Base-by-base conservation (phyloP, 805 yeast genomes). In the Myxozyma monticola region DNA sequence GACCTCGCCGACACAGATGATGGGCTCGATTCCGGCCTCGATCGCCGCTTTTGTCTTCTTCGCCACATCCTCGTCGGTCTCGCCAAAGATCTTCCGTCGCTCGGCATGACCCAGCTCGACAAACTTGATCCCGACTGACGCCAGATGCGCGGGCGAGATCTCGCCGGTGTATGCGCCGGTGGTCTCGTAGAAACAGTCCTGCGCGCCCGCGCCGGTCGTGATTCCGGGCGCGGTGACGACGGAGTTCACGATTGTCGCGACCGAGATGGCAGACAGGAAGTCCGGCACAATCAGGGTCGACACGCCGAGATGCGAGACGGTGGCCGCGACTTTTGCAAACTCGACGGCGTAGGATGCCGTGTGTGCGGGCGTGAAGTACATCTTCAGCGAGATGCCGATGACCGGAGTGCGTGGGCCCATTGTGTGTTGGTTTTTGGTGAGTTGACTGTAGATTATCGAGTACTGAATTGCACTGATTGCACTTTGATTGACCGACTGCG, bases 81-180 rank as follows among this genome's bases (percentile, higher is more conserved):
- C 67, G 38, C 47, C 45, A 40, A 63, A 63, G 10, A 55, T 45
- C 20, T 56, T 44, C 24, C 67, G 60, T 8, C 63, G 60, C 45
- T 63, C 67, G 20, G 67, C 67, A 39, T 63, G 67, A 25, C 67
- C 67, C 8, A 63, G 45, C 47, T 62, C 66, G 9, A 63, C 67
- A 34, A 54, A 46, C 17, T 34, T 12, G 9, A 58, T 60, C 6
- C 67, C 67, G 8, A 59, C 17, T 24, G 54, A 60, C 2, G 59
- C 48, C 29, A 64, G 48, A 24, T 58, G 53, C 17, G 37, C 30
- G 6, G 67, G 62, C 14, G 67, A 63, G 14, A 64, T 35, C 34
- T 64, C 62, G 12, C 67, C 67, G 9, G 67, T 64, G 46, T 46
- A 64, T 8, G 67, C 63, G 4, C 67, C 67, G 21, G 39, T 42